These are phyloP conservation scores for Aspergillus melleus DNA, from an alignment of 2,329 filamentous ascomycete species.

Conservation along the genomic window DNA sequence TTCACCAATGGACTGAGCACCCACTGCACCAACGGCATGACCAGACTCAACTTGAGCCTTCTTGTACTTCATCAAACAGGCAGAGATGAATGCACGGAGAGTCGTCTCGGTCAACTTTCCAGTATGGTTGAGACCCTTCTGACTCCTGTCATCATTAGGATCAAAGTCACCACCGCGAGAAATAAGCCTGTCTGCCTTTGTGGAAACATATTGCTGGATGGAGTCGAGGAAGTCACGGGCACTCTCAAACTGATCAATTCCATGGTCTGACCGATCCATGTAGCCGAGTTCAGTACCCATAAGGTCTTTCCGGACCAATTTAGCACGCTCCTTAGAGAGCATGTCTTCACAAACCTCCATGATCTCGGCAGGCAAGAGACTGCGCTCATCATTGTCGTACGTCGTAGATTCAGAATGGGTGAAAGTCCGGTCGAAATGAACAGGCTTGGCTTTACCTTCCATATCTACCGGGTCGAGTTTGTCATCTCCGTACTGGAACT, in stretches of 20 bases:
- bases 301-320: slow-evolving; percentile 63
- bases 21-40: slow-evolving; percentile 92
- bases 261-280: slow-evolving; percentile 66
- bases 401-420: slow-evolving; percentile 75
- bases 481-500: slow-evolving; percentile 97
- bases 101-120: slow-evolving; percentile 79
- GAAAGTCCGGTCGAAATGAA: slow-evolving; percentile 89
- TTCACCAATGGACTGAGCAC: slow-evolving; percentile 96
- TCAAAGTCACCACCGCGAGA: slow-evolving; percentile 34
- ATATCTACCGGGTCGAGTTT: slow-evolving; percentile 95
- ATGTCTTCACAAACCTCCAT: slow-evolving; percentile 65
- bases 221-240: slow-evolving; percentile 78
- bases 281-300: slow-evolving; percentile 65
- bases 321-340: slow-evolving; percentile 66
- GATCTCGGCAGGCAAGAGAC: slow-evolving; percentile 74
- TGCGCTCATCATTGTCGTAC: slow-evolving; percentile 73
- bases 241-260: slow-evolving; percentile 76
- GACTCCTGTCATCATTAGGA: slow-evolving; percentile 29
- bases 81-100: slow-evolving; percentile 71
- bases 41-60: slow-evolving; percentile 90
- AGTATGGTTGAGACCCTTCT: slow-evolving; percentile 62
- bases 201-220: slow-evolving; percentile 69
- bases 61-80: slow-evolving; percentile 87
- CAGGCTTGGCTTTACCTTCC: slow-evolving; percentile 90
- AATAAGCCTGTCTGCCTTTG: slow-evolving; percentile 62